Evolutionary conservation across 2,329 filamentous ascomycete genomes (phyloP), one percentile per base, ranked within the genome.

Genomic region (Alternaria sp.): DNA sequence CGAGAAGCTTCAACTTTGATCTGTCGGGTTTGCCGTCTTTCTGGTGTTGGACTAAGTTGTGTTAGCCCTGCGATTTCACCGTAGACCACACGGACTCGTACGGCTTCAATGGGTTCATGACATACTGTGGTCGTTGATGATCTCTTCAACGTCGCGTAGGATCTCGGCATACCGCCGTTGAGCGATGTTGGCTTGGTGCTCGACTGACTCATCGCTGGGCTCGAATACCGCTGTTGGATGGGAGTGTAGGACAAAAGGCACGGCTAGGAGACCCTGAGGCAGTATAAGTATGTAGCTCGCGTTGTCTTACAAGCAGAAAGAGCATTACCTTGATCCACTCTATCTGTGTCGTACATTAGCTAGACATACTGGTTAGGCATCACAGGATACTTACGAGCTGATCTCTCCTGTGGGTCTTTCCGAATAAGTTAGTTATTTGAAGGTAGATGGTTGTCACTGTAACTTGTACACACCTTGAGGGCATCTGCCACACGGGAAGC

Each of bases 241-340:
- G 1, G 95, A 97, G 79, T 97, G 93, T 57, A 99, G 88, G 43
- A 99, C 95, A 77, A 99, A 99, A 0, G 96, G 96, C 1, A 98
- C 95, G 1, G 96, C 96, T 12, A 98, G 85, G 5, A 98, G 87
- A 28, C 78, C 78, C 78, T 80, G 3, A 0, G 15, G 5, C 12
- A 15, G 32, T 21, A 46, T 63, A 43, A 23, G 32, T 15, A 30
- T 21, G 11, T 21, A 19, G 62, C 43, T 65, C 32, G 25, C 19
- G 3, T 44, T 23, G 23, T 13, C 32, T 11, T 17, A 5, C 28
- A n/a, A 26, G 13, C 32, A 4, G 7, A 19, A 5, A 10, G 13
- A 15, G n/a, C 23, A 9, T 58, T 81, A 85, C 85, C 82, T 99
- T 98, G 85, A 98, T 93, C 95, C 95, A 98, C 90, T 97, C 93